phyloP scores from a whole-genome alignment of 202 grass and related monocot species.

The Musa balbisiana region DNA sequence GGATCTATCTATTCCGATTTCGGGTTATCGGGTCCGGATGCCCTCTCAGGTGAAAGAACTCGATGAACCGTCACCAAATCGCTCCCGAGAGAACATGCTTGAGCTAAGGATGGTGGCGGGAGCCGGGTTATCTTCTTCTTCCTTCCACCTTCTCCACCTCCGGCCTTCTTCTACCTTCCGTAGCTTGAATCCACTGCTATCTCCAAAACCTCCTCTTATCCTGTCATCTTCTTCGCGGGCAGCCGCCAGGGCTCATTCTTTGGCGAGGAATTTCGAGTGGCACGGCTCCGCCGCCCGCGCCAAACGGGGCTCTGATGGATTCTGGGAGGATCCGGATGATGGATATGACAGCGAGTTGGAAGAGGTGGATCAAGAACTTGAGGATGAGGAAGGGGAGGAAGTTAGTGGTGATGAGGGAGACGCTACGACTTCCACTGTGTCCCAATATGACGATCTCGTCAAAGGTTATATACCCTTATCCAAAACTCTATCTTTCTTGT shows the following conservation, averaged over 20 bases:
- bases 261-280: background rate
- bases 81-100: no score
- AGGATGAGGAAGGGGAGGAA: conserved; percentile 24
- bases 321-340: conserved; percentile 70
- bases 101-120: background rate
- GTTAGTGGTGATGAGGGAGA: conserved; percentile 17
- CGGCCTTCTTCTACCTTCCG: background rate
- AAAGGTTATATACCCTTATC: conserved; percentile 1
- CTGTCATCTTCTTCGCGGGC: background rate
- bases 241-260: conserved; percentile 3
- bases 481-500: no score
- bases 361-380: background rate
- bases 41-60: no score
- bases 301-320: conserved; percentile 15
- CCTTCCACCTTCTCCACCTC: background rate
- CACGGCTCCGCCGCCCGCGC: background rate
- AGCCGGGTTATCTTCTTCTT: background rate
- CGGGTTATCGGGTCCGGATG: no score
- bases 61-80: no score
- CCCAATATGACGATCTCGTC: background rate
- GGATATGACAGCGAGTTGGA: conserved; percentile 42
- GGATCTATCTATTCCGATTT: no score
- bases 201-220: background rate
- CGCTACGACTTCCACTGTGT: background rate
- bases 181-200: background rate